phyloP scores from a whole-genome alignment of 805 yeast species.

The Tetrapisispora taiwanensis region DNA sequence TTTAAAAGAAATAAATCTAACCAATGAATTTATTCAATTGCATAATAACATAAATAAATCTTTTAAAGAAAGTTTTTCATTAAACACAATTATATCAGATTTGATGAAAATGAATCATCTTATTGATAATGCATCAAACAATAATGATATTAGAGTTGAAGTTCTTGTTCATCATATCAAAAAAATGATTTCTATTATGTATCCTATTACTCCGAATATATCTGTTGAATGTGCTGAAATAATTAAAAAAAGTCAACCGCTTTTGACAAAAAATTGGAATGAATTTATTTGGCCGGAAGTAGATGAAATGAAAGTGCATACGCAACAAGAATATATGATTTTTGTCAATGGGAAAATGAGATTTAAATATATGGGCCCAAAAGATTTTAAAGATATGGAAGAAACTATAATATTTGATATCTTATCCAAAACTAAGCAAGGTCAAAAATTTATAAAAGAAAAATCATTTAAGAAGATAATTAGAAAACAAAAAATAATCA shows the following conservation, averaged over 20 bases:
- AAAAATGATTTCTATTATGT: conserved; percentile 49
- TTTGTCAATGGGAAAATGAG: conserved; percentile 66
- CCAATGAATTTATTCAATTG: conserved; percentile 44
- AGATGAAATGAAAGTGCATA: conserved; percentile 31
- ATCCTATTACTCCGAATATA: conserved; percentile 75
- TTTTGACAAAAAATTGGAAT: conserved; percentile 8
- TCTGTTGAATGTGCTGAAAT: conserved; percentile 76
- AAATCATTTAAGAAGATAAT: conserved; percentile 40
- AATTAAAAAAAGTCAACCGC: conserved; percentile 18
- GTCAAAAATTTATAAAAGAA: conserved; percentile 33
- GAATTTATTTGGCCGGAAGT: conserved; percentile 55
- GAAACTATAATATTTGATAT: conserved; percentile 31
- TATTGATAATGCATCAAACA: conserved; percentile 33
- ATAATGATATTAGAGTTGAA: conserved; percentile 28
- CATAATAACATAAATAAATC: conserved; percentile 47
- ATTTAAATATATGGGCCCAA: conserved; percentile 33
- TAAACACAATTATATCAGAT: conserved; percentile 83
- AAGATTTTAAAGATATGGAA: conserved; percentile 30
- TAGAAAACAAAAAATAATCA: conserved; percentile 40
- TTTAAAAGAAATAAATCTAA: conserved; percentile 43
- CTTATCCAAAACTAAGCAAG: conserved; percentile 29
- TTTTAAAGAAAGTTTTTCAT: conserved; percentile 45
- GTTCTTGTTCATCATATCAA: conserved; percentile 41
- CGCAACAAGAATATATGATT: conserved; percentile 40
- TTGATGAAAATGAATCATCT: conserved; percentile 72